A percentile compares a stretch with the other conserved stretches of the same genome.
Evolutionary conservation across 148 eudicot genomes (phyloP).

Genomic region (Simmondsia chinensis): DNA sequence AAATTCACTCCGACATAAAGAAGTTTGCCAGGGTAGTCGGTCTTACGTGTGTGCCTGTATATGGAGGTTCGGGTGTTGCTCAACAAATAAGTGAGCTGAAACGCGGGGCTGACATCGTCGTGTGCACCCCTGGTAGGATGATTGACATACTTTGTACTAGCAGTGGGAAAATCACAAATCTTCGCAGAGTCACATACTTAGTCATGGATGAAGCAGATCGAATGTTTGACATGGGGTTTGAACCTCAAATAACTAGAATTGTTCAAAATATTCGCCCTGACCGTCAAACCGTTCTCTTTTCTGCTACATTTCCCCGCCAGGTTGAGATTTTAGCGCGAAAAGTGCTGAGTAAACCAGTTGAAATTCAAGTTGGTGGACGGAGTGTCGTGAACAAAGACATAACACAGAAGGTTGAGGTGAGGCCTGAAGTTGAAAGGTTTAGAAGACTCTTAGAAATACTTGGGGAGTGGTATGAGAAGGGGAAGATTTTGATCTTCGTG

Average conservation of each 20-base stretch:
- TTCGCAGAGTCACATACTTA: constrained; percentile 70
- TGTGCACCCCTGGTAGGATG: constrained; percentile 90
- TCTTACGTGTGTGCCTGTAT: constrained; percentile 70
- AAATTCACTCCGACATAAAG: constrained; percentile 68
- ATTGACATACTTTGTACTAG: constrained; percentile 77
- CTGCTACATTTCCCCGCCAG: constrained; percentile 84
- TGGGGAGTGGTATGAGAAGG: constrained; percentile 90
- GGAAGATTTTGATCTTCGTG: constrained; percentile 65
- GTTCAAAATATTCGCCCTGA: constrained; percentile 76
- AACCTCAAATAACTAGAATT: constrained; percentile 77
- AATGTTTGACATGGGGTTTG: constrained; percentile 91
- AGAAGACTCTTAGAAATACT: constrained; percentile 59
- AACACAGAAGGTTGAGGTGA: constrained; percentile 70
- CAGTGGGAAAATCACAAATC: constrained; percentile 71
- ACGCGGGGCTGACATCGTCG: constrained; percentile 75
- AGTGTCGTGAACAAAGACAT: constrained; percentile 88
- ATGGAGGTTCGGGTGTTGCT: constrained; percentile 81
- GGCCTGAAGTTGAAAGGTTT: constrained; percentile 71
- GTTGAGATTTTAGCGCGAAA: constrained; percentile 74
- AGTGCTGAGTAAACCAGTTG: constrained; percentile 65
- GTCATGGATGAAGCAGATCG: constrained; percentile 91
- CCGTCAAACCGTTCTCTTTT: constrained; percentile 80
- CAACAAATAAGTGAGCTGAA: constrained; percentile 77
- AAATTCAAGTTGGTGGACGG: constrained; percentile 79
- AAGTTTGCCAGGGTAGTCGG: constrained; percentile 66